phyloP scores from a whole-genome alignment of 2,329 filamentous ascomycete genomes.

The Stemphylium vesicarium region DNA sequence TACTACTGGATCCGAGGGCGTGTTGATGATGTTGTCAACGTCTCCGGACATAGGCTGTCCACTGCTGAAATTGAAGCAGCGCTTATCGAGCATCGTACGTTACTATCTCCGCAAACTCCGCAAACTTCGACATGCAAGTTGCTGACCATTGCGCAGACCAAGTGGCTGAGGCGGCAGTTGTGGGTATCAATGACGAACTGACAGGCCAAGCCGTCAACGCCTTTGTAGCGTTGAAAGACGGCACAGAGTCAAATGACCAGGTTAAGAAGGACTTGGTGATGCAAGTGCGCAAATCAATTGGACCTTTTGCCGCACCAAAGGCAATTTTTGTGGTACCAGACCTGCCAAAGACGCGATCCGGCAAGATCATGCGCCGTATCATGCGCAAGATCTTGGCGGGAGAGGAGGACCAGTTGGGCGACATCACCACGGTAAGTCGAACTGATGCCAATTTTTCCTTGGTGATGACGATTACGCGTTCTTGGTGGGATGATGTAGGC shows the following conservation, averaged over 20 bases:
- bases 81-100: slow-evolving; percentile 81
- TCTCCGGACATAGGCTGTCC: slow-evolving; percentile 92
- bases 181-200: slow-evolving; percentile 90
- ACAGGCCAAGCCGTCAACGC: slow-evolving; percentile 97
- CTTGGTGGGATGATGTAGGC: slow-evolving; percentile 25
- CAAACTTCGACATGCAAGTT: slow-evolving; percentile 3
- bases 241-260: slow-evolving; percentile 75
- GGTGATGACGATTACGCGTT: slow-evolving; percentile 39
- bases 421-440: slow-evolving; percentile 81
- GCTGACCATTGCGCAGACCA: slow-evolving; percentile 55
- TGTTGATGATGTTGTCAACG: slow-evolving; percentile 98
- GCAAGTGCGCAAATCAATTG: slow-evolving; percentile 96
- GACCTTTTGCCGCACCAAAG: slow-evolving; percentile 96
- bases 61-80: slow-evolving; percentile 98
- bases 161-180: slow-evolving; percentile 93
- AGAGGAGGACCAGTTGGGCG: slow-evolving; percentile 95
- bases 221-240: slow-evolving; percentile 91
- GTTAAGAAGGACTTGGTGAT: slow-evolving; percentile 92
- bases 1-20: slow-evolving; percentile 99
- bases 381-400: slow-evolving; percentile 96
- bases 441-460: slow-evolving; percentile 10
- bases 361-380: slow-evolving; percentile 99
- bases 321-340: slow-evolving; percentile 89
- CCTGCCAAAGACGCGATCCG: slow-evolving; percentile 94
- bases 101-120: neutral